Percentiles rank a stretch among this genome's conserved stretches.
These are phyloP conservation scores for Mucor ambiguus DNA, from an alignment of 371 early-diverging fungal genomes.

Conservation along the genomic window DNA sequence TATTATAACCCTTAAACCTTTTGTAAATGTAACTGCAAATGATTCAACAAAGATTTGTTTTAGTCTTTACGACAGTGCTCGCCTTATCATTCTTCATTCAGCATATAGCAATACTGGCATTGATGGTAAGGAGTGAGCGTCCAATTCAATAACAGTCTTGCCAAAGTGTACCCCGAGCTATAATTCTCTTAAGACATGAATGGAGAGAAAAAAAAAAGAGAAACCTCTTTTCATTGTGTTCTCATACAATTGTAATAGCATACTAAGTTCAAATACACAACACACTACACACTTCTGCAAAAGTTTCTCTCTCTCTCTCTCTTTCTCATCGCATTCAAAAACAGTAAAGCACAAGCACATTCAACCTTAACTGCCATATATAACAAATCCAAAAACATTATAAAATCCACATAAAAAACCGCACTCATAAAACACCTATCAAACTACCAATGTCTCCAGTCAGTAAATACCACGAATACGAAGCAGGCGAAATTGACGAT, in stretches of 20 bases:
- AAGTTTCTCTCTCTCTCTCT: no score
- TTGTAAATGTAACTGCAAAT: not conserved
- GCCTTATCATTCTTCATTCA: no score
- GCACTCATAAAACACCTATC: not conserved
- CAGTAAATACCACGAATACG: constrained; percentile 11
- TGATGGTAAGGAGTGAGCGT: not conserved
- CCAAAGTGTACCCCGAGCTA: not conserved
- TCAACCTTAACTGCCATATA: not conserved
- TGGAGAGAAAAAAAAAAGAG: no score
- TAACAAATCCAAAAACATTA: not conserved
- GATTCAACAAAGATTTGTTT: not conserved
- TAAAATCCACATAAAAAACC: not conserved
- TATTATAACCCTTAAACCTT: not conserved
- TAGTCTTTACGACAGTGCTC: not conserved
- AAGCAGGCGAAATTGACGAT: constrained; percentile 26
- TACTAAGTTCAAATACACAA: no score
- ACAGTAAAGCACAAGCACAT: no score
- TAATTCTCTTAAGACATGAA: no score
- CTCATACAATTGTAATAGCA: no score
- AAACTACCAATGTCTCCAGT: not conserved
- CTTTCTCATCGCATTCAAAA: no score
- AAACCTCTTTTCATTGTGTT: not conserved
- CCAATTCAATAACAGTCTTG: not conserved
- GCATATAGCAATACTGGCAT: not conserved
- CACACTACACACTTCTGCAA: no score